These are phyloP conservation scores for Ceratocystis ficicola DNA, from an alignment of 2,329 filamentous ascomycete genomes.

Conservation along the genomic window DNA sequence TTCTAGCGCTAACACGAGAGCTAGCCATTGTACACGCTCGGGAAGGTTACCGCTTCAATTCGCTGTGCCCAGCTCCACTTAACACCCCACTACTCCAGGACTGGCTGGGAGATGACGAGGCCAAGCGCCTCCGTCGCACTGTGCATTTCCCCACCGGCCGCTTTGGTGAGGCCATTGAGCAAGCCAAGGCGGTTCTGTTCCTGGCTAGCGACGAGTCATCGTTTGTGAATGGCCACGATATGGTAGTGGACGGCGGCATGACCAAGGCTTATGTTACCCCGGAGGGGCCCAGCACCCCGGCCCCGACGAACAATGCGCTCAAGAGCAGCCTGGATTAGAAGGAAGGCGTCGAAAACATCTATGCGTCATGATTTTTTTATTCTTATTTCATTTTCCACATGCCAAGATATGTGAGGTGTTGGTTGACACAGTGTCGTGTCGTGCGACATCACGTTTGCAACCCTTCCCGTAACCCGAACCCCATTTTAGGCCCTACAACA, in stretches of 20 bases:
- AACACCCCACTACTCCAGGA: conserved; percentile 75
- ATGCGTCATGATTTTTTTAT: too few relatives aligned
- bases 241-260: conserved; percentile 61
- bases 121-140: conserved; percentile 58
- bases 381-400: too few relatives aligned
- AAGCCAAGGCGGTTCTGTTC: conserved; percentile 62
- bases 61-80: conserved; percentile 76
- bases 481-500: too few relatives aligned
- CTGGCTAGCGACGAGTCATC: conserved; percentile 62
- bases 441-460: too few relatives aligned
- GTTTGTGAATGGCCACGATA: conserved; percentile 61
- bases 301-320: conserved; percentile 49
- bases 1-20: conserved; percentile 79
- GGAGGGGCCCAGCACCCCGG: conserved; percentile 28
- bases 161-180: conserved; percentile 67
- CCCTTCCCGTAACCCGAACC: too few relatives aligned
- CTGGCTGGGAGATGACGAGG: conserved; percentile 60
- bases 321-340: conserved; percentile 29
- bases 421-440: too few relatives aligned
- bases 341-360: too few relatives aligned
- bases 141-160: conserved; percentile 64
- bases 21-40: conserved; percentile 84
- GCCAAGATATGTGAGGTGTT: too few relatives aligned
- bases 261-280: conserved; percentile 38
- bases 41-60: conserved; percentile 82